Evolutionary conservation across 2,329 filamentous ascomycete genomes (phyloP).

Genomic region (Xenosphaeropsis pyriputrescens): DNA sequence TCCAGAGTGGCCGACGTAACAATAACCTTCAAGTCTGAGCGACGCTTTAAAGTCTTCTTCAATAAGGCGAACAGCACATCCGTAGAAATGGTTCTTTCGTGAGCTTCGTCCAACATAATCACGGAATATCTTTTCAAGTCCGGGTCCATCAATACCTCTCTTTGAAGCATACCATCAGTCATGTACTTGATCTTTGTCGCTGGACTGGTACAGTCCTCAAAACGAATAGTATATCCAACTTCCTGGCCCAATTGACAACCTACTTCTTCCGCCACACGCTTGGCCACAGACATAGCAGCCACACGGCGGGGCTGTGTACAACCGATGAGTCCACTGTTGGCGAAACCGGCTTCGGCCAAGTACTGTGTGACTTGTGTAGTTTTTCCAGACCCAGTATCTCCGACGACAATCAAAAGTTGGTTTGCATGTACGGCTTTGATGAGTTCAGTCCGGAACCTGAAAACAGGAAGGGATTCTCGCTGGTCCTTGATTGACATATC

Average conservation of each 20-base stretch:
- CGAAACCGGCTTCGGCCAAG: constrained; percentile 82
- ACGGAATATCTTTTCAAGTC: constrained; percentile 82
- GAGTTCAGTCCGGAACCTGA: constrained; percentile 71
- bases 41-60: constrained; percentile 79
- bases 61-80: constrained; percentile 89
- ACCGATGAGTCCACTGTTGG: constrained; percentile 76
- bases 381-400: constrained; percentile 94
- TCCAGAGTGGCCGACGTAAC: constrained; percentile 94
- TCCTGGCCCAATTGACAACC: constrained; percentile 82
- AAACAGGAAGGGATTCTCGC: constrained; percentile 79
- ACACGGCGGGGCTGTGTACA: constrained; percentile 96
- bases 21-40: constrained; percentile 84
- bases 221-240: constrained; percentile 94
- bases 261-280: constrained; percentile 92
- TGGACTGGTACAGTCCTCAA: constrained; percentile 83
- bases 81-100: constrained; percentile 92
- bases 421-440: constrained; percentile 78
- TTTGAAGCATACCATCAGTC: constrained; percentile 96
- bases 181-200: constrained; percentile 97
- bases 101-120: constrained; percentile 96
- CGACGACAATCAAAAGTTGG: constrained; percentile 88
- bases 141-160: constrained; percentile 87
- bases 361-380: constrained; percentile 96
- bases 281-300: constrained; percentile 93
- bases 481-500: constrained; percentile 92